Evolutionary conservation across 352 stramenopile genomes (phyloP), one percentile per base, ranked within the genome.

Genomic region (Salisapilia sapeloensis): DNA sequence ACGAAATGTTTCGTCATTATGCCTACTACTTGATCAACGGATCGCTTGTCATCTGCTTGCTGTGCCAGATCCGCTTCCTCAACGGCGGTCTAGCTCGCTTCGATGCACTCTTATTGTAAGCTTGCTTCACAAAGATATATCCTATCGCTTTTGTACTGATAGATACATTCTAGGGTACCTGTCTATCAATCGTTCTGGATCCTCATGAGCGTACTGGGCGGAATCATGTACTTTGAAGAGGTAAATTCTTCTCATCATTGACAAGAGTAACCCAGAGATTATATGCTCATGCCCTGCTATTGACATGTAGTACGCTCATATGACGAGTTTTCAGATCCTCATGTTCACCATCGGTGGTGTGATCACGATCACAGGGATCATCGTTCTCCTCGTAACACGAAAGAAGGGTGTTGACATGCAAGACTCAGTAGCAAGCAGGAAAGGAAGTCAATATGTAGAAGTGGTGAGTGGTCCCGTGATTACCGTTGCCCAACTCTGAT

Each of bases 181-280:
- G 71, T 95, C 24, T 94, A 93, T 42, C 78, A 94, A 40, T 86
- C 62, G 44, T 94, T 93, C 35, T 93, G 76, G 62, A 94, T 92
- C 38, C 50, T 92, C 24, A 91, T 55, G 50, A 89, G 76, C 35
- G 74, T 93, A 25, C 52, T 92, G n/a, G 81, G 82, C 13, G 82
- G 80, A 10, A 82, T 93, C 49, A 83, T 93, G 56, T 95, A 93
- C 53, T 95, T 94, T 48, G 70, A 91, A 48, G 82, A 94, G n/a
- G n/a, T n/a, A n/a, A n/a, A n/a, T n/a, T n/a, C n/a, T n/a, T n/a
- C n/a, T n/a, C n/a, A n/a, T n/a, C n/a, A n/a, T n/a, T n/a, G n/a
- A n/a, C n/a, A n/a, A n/a, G n/a, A n/a, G 37, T n/a, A n/a, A n/a
- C n/a, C n/a, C n/a, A n/a, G n/a, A n/a, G n/a, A n/a, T n/a, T n/a